A percentile compares a stretch with the other conserved stretches of the same genome.
Evolutionary conservation across 805 yeast genomes (phyloP).

Genomic region (Candida ulmi): DNA sequence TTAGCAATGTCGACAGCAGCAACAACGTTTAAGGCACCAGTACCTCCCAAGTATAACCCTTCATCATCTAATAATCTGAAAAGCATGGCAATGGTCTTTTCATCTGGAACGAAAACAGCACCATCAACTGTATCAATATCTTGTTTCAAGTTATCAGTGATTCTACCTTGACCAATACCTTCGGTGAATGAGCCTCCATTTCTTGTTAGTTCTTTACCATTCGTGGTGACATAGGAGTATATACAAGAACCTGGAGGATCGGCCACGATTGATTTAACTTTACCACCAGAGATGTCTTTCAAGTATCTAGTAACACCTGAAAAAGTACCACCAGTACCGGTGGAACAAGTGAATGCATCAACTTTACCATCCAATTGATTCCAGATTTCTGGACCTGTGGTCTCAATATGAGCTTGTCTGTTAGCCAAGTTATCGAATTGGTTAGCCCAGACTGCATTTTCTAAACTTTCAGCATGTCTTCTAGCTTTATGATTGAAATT

Average conservation of each 20-base stretch:
- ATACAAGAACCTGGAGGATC: constrained; percentile 94
- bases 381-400: constrained; percentile 94
- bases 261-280: constrained; percentile 63
- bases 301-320: constrained; percentile 81
- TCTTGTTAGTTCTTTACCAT: constrained; percentile 62
- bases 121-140: constrained; percentile 75
- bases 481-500: constrained; percentile 86
- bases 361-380: constrained; percentile 72
- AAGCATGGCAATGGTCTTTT: constrained; percentile 75
- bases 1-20: constrained; percentile 81
- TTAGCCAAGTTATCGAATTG: constrained; percentile 89
- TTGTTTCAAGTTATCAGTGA: constrained; percentile 73
- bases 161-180: constrained; percentile 94
- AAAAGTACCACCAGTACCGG: constrained; percentile 92
- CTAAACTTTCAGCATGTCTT: constrained; percentile 71
- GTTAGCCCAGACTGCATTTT: constrained; percentile 88
- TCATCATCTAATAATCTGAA: constrained; percentile 82
- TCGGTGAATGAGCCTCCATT: constrained; percentile 88
- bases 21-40: constrained; percentile 84
- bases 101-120: constrained; percentile 75
- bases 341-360: constrained; percentile 83
- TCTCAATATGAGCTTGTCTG: constrained; percentile 80
- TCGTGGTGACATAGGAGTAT: constrained; percentile 68
- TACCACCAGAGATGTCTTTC: constrained; percentile 59
- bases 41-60: constrained; percentile 87